Percentiles rank a stretch among this genome's conserved stretches.
These are phyloP conservation scores for Lactarius sanguifluus DNA, from an alignment of 768 basidiomycete genomes.

Conservation along the genomic window DNA sequence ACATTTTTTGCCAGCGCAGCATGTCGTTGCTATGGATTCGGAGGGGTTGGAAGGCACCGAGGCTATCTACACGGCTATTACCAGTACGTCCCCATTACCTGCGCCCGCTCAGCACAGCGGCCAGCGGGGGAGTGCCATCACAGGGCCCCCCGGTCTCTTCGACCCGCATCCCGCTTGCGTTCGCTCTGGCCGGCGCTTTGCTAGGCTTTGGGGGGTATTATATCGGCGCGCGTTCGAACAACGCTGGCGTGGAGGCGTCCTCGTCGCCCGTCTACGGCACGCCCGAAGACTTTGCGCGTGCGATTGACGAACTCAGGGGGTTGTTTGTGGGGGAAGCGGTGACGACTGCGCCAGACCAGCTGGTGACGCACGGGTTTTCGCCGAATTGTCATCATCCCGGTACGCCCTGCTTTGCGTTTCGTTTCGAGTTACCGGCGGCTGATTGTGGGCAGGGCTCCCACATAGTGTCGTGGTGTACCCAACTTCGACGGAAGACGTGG, in stretches of 20 bases:
- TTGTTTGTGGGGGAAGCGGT: constrained; percentile 23
- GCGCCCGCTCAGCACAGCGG: constrained; percentile 1
- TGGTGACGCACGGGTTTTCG: constrained; percentile 34
- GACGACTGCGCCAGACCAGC: constrained; percentile 30
- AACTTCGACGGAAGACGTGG: constrained; percentile 74
- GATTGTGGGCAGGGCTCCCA: constrained; percentile 36
- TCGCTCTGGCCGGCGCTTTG: constrained; percentile 13
- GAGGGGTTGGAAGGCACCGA: constrained; percentile 6
- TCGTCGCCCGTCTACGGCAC: constrained; percentile 31
- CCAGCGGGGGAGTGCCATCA: background rate
- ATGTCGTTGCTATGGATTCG: constrained; percentile 2
- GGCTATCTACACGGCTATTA: background rate
- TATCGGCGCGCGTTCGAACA: constrained; percentile 9
- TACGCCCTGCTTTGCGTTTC: background rate
- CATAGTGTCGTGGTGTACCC: constrained; percentile 69
- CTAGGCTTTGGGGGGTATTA: constrained; percentile 24
- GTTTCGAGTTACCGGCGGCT: too few relatives aligned
- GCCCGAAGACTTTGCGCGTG: constrained; percentile 33
- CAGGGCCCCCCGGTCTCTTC: background rate
- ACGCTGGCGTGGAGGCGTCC: background rate
- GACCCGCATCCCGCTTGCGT: background rate
- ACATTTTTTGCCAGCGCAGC: background rate
- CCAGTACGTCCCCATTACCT: too few relatives aligned
- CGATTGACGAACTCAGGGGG: constrained; percentile 33
- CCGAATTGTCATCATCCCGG: constrained; percentile 31